Evolutionary conservation across 1,139 yeast species (phyloP).

Genomic region (Suhomyces wounanorum): DNA sequence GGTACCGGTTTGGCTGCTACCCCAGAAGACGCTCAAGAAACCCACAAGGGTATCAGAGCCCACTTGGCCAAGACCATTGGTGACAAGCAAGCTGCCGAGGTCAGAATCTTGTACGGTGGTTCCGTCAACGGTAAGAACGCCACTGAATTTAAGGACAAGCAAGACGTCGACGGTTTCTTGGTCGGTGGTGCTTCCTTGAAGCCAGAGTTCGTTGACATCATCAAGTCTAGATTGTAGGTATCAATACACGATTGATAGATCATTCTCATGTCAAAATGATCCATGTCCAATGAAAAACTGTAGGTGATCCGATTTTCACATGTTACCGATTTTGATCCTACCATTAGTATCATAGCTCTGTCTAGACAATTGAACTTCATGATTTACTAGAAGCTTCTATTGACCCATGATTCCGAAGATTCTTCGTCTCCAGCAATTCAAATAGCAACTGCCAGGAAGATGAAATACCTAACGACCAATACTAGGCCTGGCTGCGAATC

Average conservation of each 20-base stretch:
- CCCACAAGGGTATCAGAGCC: conserved; percentile 86
- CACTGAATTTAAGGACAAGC: conserved; percentile 84
- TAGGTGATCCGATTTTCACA: neutral
- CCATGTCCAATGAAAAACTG: conserved; percentile 1
- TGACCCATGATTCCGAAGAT: neutral
- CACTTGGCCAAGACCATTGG: conserved; percentile 80
- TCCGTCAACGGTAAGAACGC: conserved; percentile 97
- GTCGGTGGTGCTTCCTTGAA: conserved; percentile 99
- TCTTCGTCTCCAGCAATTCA: neutral
- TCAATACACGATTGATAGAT: neutral
- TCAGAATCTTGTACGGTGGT: conserved; percentile 97
- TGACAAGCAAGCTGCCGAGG: conserved; percentile 68
- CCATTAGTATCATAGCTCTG: neutral
- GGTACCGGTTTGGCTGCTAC: conserved; percentile 99
- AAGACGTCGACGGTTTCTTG: conserved; percentile 96
- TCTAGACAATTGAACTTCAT: neutral
- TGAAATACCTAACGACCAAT: neutral
- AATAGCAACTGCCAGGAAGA: neutral
- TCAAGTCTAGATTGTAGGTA: conserved; percentile 81
- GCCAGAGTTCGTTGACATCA: conserved; percentile 95
- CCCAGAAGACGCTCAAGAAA: conserved; percentile 94
- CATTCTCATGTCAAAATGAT: neutral
- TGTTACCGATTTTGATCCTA: neutral
- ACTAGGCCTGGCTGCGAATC: conserved; percentile 1
- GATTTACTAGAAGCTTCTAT: neutral